These are phyloP conservation scores for Plasmodium relictum DNA, from an alignment of 169 alveolate genomes.

Conservation along the genomic window DNA sequence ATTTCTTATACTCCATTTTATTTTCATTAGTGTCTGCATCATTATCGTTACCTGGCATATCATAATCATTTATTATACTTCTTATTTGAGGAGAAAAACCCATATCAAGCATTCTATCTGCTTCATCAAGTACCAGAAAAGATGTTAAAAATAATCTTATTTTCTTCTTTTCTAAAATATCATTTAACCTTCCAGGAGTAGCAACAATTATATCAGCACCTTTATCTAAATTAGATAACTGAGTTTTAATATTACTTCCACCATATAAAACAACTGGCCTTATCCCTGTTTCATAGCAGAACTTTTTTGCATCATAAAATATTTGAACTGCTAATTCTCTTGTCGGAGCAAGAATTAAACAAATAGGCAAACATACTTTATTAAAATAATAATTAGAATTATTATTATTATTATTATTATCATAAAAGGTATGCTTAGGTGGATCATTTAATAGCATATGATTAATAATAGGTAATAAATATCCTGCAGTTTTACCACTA, in stretches of 20 bases:
- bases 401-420: conserved; percentile 30
- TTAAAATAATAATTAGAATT: conserved; percentile 55
- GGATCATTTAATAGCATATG: conserved; percentile 91
- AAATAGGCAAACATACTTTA: conserved; percentile 83
- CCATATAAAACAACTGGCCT: conserved; percentile 94
- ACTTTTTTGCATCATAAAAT: conserved; percentile 92
- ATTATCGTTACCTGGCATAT: conserved; percentile 85
- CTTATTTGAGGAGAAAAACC: conserved; percentile 95
- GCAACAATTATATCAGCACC: conserved; percentile 98
- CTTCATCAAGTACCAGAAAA: conserved; percentile 95
- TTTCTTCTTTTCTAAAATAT: conserved; percentile 89
- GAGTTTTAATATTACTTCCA: conserved; percentile 92
- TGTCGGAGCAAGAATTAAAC: conserved; percentile 96
- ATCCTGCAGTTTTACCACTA: conserved; percentile 99
- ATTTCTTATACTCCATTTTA: conserved; percentile 35
- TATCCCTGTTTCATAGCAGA: conserved; percentile 93
- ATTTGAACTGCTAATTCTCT: conserved; percentile 97
- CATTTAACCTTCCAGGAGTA: conserved; percentile 97
- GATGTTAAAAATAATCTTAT: conserved; percentile 86
- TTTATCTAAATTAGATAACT: conserved; percentile 91
- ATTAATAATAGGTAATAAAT: conserved; percentile 95
- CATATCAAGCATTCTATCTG: conserved; percentile 96
- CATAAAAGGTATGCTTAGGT: conserved; percentile 80
- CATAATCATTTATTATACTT: conserved; percentile 87
- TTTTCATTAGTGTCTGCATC: conserved; percentile 29